Evolutionary conservation across 345 rosid genomes (phyloP), one percentile per base, ranked within the genome.

Genomic region (Eucalyptus cloeziana): DNA sequence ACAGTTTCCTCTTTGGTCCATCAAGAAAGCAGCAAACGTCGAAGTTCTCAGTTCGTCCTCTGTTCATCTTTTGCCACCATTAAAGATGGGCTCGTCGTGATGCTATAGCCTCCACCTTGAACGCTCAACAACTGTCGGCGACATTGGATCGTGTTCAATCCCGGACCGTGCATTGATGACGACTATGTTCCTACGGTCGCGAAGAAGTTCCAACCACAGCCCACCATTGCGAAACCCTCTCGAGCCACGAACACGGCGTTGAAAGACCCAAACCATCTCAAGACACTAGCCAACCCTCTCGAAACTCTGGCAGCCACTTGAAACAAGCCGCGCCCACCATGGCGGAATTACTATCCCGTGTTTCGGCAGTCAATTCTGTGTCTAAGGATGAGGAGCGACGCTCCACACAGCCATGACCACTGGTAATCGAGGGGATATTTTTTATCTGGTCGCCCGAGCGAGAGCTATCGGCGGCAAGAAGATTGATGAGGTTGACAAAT

Each of bases 321-420:
- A 64, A 64, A n/a, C 76, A n/a, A 64, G 76, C 22, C 6, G 6
- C 1, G 5, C 76, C 3, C 10, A 8, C 22, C 10, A 8, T 7
- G 40, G 40, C 11, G 0, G 11, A 67, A n/a, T 14, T 0, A 16
- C 12, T 0, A 67, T 67, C 79, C 22, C 0, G 2, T 12, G 17
- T 30, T 62, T 27, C 1, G 33, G 16, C 15, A 30, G 69, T 17
- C 31, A 13, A 12, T 13, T 62, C 31, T 11, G 4, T 13, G 69
- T 12, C 33, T 13, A 13, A 62, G 69, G 16, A 62, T 1, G 8
- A 15, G 69, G 4, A 27, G 69, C 69, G 0, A 60, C 1, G 4
- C 31, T 62, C 31, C 8, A 30, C 69, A 27, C 8, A 14, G 33
- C 4, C 69, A 13, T 30, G 69, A 13, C 69, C 31, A 13, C 4